Evolutionary conservation across 202 grass and related monocot species (phyloP), one percentile per base, ranked within the genome.

Genomic region (Alloteropsis angusta): DNA sequence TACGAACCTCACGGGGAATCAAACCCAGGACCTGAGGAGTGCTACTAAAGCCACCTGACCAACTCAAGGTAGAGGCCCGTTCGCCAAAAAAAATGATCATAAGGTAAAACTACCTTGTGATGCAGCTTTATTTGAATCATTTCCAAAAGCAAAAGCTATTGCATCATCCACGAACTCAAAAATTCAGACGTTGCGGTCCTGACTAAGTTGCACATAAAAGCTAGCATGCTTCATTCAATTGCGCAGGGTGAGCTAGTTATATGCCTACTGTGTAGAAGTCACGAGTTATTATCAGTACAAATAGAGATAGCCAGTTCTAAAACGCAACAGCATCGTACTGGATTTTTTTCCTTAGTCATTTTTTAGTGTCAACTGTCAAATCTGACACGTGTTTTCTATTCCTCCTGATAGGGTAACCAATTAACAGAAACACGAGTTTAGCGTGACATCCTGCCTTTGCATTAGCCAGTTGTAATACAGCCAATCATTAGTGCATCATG

Each of bases 91-190:
- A n/a, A n/a, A 35, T 57, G 15, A 47, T 64, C 11, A 56, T 42
- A 38, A 45, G 9, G 46, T 25, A 64, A 81, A 56, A 43, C 58
- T 45, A 76, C 70, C 18, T 63, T 65, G 14, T 38, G 63, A 7
- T 64, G 46, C 36, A 86, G 37, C 15, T 83, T 73, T 83, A 23
- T 55, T 47, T 59, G 12, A 74, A 69, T 59, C 15, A 65, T 78
- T 66, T 87, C 17, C 26, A 71, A 70, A 42, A 36, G 66, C 11
- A 82, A 82, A 39, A 78, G 57, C 36, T 52, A 18, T 2, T 34
- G 18, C 37, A 46, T 15, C 9, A 78, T 56, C 23, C 63, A 75
- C 38, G n/a, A 41, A 82, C 16, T 43, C 36, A 74, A 46, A 15
- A 72, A 44, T 35, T 35, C 8, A 53, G 13, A 28, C 16, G 72